phyloP scores from a whole-genome alignment of 176 grass and related monocot genomes.

The Aegilops bicornis region DNA sequence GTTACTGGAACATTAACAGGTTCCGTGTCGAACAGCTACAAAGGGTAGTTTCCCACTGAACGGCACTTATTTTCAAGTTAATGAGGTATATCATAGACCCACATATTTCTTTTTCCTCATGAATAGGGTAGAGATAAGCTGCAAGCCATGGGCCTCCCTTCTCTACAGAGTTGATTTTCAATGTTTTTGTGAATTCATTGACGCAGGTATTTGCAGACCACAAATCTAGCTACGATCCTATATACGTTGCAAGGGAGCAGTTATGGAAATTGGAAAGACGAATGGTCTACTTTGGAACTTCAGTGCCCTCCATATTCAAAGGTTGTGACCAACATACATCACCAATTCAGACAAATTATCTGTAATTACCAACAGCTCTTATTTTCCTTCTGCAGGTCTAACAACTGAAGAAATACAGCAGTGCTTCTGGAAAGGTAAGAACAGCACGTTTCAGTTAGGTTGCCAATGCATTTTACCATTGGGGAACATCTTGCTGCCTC shows the following conservation, averaged over 20 bases:
- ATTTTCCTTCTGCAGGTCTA: constrained; percentile 64
- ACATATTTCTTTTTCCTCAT: neutral
- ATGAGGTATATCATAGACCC: constrained; percentile 55
- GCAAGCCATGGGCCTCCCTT: neutral
- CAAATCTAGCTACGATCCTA: constrained; percentile 63
- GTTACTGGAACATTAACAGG: constrained; percentile 48
- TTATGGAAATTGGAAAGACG: constrained; percentile 82
- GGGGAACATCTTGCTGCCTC: neutral
- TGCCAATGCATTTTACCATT: neutral
- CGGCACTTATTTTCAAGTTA: constrained; percentile 99
- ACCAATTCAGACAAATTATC: constrained; percentile 26
- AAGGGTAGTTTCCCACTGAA: constrained; percentile 97
- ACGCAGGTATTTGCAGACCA: constrained; percentile 97
- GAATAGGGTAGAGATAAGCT: constrained; percentile 28
- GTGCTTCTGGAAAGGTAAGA: constrained; percentile 97
- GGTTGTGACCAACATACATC: constrained; percentile 35
- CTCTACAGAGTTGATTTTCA: constrained; percentile 27
- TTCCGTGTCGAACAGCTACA: constrained; percentile 97
- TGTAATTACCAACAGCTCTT: constrained; percentile 28
- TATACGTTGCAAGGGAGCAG: constrained; percentile 57
- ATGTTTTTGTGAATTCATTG: constrained; percentile 17
- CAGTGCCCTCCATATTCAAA: constrained; percentile 86
- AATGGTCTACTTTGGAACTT: constrained; percentile 84
- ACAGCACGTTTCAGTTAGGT: constrained; percentile 14
- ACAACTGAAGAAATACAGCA: constrained; percentile 85